Evolutionary conservation across 140 eudicot species (phyloP).

Genomic region (Erigeron philadelphicus): DNA sequence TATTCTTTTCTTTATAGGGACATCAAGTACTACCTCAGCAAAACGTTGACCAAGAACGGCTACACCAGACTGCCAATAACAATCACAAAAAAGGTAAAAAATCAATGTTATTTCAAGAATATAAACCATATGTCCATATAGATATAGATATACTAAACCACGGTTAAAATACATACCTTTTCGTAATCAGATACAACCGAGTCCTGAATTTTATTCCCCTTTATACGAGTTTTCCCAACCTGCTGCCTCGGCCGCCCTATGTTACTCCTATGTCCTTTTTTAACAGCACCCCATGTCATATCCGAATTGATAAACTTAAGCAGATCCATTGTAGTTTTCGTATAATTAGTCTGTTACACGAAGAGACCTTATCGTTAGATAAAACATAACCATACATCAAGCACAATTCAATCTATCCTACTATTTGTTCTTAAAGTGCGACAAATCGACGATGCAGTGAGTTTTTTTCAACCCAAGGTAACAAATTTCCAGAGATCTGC

Average conservation of each 20-base stretch:
- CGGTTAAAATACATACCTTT: constrained; percentile 35
- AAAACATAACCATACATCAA: constrained; percentile 6
- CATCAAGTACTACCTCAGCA: constrained; percentile 39
- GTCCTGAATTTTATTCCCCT: constrained; percentile 25
- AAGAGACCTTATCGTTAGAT: constrained; percentile 18
- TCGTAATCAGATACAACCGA: constrained; percentile 47
- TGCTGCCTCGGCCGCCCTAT: constrained; percentile 42
- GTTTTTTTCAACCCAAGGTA: too few species aligned
- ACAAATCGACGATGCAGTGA: too few species aligned
- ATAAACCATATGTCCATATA: background rate
- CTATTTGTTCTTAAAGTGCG: constrained; percentile 4
- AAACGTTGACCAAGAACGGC: constrained; percentile 41
- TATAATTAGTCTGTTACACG: constrained; percentile 20
- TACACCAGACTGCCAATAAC: constrained; percentile 48
- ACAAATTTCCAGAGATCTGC: too few species aligned
- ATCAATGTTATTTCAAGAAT: background rate
- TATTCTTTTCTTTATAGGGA: constrained; percentile 75
- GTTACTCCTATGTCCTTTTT: constrained; percentile 49
- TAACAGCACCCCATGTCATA: constrained; percentile 54
- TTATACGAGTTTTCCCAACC: constrained; percentile 23
- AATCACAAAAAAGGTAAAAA: constrained; percentile 11
- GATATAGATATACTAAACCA: background rate
- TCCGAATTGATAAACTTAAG: constrained; percentile 41
- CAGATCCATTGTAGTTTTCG: background rate
- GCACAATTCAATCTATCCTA: constrained; percentile 14